Evolutionary conservation across 495 filamentous ascomycete genomes (phyloP).

Genomic region (Coniosporium apollinis): DNA sequence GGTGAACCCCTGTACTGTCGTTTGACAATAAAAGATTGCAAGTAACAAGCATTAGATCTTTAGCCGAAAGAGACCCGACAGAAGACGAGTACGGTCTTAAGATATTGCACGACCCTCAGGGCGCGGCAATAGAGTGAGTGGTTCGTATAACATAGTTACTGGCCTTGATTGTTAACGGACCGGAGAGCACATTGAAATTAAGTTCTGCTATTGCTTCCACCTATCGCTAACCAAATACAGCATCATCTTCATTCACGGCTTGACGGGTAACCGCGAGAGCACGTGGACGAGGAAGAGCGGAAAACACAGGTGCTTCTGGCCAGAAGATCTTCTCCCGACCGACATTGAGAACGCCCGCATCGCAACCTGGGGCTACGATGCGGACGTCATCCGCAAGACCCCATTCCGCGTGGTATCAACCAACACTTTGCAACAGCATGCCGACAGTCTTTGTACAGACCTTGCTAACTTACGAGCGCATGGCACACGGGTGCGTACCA

Average conservation of each 20-base stretch:
- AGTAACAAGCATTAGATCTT: no score
- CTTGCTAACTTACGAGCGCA: background rate
- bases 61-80: no score
- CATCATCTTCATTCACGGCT: conserved; percentile 32
- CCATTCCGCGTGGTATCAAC: conserved; percentile 3
- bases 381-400: conserved; percentile 12
- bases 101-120: no score
- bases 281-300: conserved; percentile 29
- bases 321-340: conserved; percentile 29
- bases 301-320: conserved; percentile 29
- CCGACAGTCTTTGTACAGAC: background rate
- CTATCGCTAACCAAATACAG: conserved; percentile 10
- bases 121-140: background rate
- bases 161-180: background rate
- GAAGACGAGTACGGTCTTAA: no score
- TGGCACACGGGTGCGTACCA: background rate
- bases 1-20: no score
- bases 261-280: conserved; percentile 30
- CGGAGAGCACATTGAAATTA: background rate
- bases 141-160: background rate
- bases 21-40: no score
- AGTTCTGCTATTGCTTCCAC: no score
- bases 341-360: conserved; percentile 30
- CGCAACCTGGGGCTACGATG: conserved; percentile 35
- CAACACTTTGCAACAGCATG: background rate